These are phyloP conservation scores for Chalciporus piperatus DNA, from an alignment of 768 basidiomycete species.

Conservation along the genomic window DNA sequence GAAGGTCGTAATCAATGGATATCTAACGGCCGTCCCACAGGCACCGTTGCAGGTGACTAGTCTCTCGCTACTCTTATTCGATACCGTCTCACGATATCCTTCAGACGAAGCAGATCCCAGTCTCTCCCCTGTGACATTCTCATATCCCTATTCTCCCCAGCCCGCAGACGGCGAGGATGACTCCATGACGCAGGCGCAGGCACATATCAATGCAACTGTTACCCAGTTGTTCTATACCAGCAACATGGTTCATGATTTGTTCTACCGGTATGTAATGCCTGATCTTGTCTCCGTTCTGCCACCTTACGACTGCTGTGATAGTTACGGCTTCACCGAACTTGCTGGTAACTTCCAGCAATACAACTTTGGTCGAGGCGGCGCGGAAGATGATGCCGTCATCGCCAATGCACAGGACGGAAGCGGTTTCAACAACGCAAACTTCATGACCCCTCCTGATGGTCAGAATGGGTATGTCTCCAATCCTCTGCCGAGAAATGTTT, in stretches of 20 bases:
- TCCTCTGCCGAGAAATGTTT: neutral
- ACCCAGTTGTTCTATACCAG: slow-evolving; percentile 88
- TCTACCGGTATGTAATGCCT: slow-evolving; percentile 51
- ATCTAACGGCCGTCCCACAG: slow-evolving; percentile 79
- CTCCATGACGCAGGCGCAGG: slow-evolving; percentile 68
- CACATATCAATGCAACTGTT: slow-evolving; percentile 83
- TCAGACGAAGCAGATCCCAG: slow-evolving; percentile 5
- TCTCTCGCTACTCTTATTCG: neutral
- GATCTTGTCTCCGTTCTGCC: neutral
- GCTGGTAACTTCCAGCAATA: slow-evolving; percentile 97
- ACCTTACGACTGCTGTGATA: slow-evolving; percentile 25
- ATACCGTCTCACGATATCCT: neutral
- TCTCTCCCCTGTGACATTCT: slow-evolving; percentile 40
- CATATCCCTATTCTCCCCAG: slow-evolving; percentile 75
- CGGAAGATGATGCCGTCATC: slow-evolving; percentile 86
- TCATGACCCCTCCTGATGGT: slow-evolving; percentile 82
- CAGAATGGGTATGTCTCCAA: slow-evolving; percentile 56
- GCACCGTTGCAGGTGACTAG: slow-evolving; percentile 1
- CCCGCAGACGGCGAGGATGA: slow-evolving; percentile 47
- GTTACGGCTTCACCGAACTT: slow-evolving; percentile 89
- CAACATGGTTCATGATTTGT: slow-evolving; percentile 80
- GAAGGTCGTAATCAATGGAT: slow-evolving; percentile 65
- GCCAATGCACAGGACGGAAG: slow-evolving; percentile 95
- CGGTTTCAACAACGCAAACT: slow-evolving; percentile 92
- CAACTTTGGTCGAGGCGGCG: slow-evolving; percentile 91